phyloP scores from a whole-genome alignment of 768 basidiomycete species.

The Trametes villosa region DNA sequence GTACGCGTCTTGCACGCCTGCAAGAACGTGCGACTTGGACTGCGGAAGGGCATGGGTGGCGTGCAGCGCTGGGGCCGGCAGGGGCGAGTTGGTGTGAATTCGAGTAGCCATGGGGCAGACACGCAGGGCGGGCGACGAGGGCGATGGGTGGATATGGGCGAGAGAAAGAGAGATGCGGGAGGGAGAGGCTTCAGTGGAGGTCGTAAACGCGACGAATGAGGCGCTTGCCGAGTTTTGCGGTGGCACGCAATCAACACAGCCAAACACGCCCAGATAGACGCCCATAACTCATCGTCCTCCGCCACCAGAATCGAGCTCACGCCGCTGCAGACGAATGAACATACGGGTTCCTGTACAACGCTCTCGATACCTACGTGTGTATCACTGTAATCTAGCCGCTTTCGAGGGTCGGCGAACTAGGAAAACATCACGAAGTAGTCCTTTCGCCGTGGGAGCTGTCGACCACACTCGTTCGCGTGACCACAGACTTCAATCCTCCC shows the following conservation, averaged over 20 bases:
- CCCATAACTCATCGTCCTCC: background rate
- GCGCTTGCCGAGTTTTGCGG: slow-evolving; percentile 32
- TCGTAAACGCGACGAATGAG: slow-evolving; percentile 33
- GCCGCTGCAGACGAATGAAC: too few species aligned
- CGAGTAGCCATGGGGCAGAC: slow-evolving; percentile 59
- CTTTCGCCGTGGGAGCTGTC: slow-evolving; percentile 1
- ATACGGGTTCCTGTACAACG: too few species aligned
- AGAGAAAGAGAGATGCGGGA: slow-evolving; percentile 18
- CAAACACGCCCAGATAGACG: slow-evolving; percentile 31
- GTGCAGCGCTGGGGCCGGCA: slow-evolving; percentile 77
- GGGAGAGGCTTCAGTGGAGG: slow-evolving; percentile 14
- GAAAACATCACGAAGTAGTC: background rate
- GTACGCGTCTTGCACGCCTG: slow-evolving; percentile 94
- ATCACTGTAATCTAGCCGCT: too few species aligned
- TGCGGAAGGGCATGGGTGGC: slow-evolving; percentile 72
- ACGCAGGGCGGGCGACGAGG: slow-evolving; percentile 9
- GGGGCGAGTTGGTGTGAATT: slow-evolving; percentile 61
- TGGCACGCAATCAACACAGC: slow-evolving; percentile 28
- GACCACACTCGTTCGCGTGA: slow-evolving; percentile 5
- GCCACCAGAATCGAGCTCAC: background rate
- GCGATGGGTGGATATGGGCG: slow-evolving; percentile 15
- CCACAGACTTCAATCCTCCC: slow-evolving; percentile 4
- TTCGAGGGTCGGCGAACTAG: too few species aligned
- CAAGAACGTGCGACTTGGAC: slow-evolving; percentile 84
- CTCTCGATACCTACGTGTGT: too few species aligned